A percentile compares a stretch with the other conserved stretches of the same genome.
These are phyloP conservation scores for Clohesyomyces aquaticus DNA, from an alignment of 495 filamentous ascomycete genomes.

Conservation along the genomic window DNA sequence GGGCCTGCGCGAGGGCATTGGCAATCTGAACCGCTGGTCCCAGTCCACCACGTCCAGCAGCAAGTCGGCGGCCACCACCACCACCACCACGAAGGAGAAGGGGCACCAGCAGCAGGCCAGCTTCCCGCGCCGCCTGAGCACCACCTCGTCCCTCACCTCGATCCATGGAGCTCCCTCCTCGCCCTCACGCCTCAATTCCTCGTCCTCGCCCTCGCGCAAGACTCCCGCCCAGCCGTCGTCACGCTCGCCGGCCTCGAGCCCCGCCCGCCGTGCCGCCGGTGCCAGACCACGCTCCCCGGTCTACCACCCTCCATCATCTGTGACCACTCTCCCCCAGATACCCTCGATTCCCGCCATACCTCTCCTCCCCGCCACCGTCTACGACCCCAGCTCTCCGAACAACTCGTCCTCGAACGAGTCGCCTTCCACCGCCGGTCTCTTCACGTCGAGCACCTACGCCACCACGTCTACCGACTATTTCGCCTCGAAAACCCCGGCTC, in stretches of 20 bases:
- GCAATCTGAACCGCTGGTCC: conserved; percentile 82
- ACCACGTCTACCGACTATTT: conserved; percentile 37
- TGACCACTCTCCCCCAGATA: conserved; percentile 42
- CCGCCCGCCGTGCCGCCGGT: conserved; percentile 34
- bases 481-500: conserved; percentile 17
- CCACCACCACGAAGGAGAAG: conserved; percentile 52
- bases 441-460: conserved; percentile 28
- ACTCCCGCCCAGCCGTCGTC: conserved; percentile 15
- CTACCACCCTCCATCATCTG: conserved; percentile 35
- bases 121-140: conserved; percentile 60
- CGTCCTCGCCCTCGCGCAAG: conserved; percentile 27
- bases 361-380: conserved; percentile 40
- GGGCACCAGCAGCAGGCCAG: conserved; percentile 44
- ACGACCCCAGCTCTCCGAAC: conserved; percentile 43
- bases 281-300: conserved; percentile 36
- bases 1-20: conserved; percentile 65
- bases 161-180: conserved; percentile 39
- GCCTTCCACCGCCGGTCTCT: conserved; percentile 35
- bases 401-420: conserved; percentile 27
- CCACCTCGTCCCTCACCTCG: conserved; percentile 31
- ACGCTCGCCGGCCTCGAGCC: conserved; percentile 44
- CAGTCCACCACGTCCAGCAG: conserved; percentile 74
- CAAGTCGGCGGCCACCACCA: too few relatives aligned
- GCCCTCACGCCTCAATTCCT: conserved; percentile 28
- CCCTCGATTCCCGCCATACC: conserved; percentile 40